Conservation (phyloP, 495 filamentous ascomycete species). For the Tricharina praecox region DNA sequence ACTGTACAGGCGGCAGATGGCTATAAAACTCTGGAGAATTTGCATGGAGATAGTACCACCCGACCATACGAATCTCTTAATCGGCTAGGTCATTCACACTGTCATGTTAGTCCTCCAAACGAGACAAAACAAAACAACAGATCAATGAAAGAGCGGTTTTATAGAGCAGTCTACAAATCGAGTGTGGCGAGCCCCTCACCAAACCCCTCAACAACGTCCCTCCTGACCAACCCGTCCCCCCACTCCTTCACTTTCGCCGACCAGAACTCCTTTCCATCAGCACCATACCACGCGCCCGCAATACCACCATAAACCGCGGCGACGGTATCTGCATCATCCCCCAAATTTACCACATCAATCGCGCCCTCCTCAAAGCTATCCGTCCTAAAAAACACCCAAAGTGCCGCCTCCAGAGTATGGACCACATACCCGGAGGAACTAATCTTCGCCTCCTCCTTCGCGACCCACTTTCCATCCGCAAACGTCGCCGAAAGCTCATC, state of each 20-base stretch:
- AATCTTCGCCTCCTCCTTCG: conserved; percentile 17
- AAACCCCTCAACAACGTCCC: conserved; percentile 11
- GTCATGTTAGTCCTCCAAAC: no score
- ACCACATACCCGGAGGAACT: conserved; percentile 33
- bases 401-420: conserved; percentile 32
- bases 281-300: conserved; percentile 33
- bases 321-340: conserved; percentile 37
- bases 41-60: no score
- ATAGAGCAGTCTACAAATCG: no score
- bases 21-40: no score
- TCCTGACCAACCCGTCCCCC: conserved; percentile 10
- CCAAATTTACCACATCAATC: conserved; percentile 33
- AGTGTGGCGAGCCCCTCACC: conserved; percentile 14
- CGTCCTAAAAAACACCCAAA: conserved; percentile 35
- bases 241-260: conserved; percentile 9
- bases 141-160: no score
- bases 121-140: no score
- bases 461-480: conserved; percentile 1
- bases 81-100: no score
- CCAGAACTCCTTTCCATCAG: conserved; percentile 10
- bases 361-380: conserved; percentile 31
- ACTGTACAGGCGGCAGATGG: no score
- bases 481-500: conserved; percentile 19
- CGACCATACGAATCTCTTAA: no score
- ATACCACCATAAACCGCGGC: conserved; percentile 36